Evolutionary conservation across 2,329 filamentous ascomycete genomes (phyloP).

Genomic region (Calonectria naviculata): DNA sequence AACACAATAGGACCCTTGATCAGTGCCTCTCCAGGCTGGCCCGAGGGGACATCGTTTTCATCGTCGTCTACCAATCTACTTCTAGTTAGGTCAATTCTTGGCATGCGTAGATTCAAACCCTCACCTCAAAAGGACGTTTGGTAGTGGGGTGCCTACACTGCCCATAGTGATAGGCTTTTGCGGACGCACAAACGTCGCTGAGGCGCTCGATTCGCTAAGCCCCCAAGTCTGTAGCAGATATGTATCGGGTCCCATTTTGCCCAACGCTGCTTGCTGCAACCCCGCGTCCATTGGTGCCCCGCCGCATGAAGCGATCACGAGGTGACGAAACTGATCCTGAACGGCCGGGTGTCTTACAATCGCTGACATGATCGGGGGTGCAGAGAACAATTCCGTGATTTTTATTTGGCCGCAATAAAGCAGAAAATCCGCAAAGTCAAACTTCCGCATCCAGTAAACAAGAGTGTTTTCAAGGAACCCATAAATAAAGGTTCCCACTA

Average conservation of each 20-base stretch:
- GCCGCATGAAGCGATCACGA: slow-evolving; percentile 61
- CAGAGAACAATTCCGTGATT: slow-evolving; percentile 66
- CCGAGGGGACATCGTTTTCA: slow-evolving; percentile 50
- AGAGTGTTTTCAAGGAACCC: slow-evolving; percentile 53
- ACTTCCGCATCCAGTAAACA: slow-evolving; percentile 72
- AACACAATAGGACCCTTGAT: slow-evolving; percentile 78
- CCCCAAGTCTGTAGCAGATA: slow-evolving; percentile 67
- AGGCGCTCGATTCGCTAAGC: slow-evolving; percentile 64
- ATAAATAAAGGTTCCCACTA: slow-evolving; percentile 55
- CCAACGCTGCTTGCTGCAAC: slow-evolving; percentile 60
- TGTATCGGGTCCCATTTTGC: slow-evolving; percentile 56
- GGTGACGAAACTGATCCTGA: slow-evolving; percentile 63
- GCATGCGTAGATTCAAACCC: background rate
- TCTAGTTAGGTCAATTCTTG: background rate
- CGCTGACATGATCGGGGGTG: slow-evolving; percentile 69
- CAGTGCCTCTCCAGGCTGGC: slow-evolving; percentile 69
- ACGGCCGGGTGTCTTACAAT: slow-evolving; percentile 67
- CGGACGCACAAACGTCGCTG: slow-evolving; percentile 56
- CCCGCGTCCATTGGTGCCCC: slow-evolving; percentile 67
- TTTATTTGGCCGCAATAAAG: slow-evolving; percentile 59
- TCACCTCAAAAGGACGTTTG: slow-evolving; percentile 41
- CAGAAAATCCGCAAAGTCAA: slow-evolving; percentile 67
- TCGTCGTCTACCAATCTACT: slow-evolving; percentile 53
- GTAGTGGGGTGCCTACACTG: slow-evolving; percentile 50
- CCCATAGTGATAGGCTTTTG: slow-evolving; percentile 56